Evolutionary conservation across 2,329 filamentous ascomycete species (phyloP), one percentile per base, ranked within the genome.

Genomic region (Leptographium lundbergii): DNA sequence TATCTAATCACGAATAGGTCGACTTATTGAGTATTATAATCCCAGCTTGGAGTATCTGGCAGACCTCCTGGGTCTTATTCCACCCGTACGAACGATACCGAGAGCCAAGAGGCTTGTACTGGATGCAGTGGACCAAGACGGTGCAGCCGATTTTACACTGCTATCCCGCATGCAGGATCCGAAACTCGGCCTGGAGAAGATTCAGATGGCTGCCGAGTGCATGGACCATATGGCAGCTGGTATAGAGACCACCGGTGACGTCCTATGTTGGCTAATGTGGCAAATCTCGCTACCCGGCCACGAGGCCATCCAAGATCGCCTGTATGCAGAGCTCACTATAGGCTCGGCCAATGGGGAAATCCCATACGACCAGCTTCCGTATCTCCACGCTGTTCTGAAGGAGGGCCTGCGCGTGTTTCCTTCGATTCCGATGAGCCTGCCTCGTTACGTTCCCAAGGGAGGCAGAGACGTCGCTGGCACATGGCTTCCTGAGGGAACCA

Each of bases 171-270:
- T 87, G 62, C 70, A 79, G 66, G 70, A 81, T 29, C 53, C 58
- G 1, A 56, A 59, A 36, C 39, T 57, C 66, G 69, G 73, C 4
- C 72, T 85, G 48, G 73, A 78, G 36, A 69, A 73, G 4, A 70
- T 80, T 5, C 77, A 84, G 63, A 78, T 82, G 64, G 84, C 84
- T 0, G 84, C 85, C 24, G 85, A 88, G 68, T 86, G 82, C 65
- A 78, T 86, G 61, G 85, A 88, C 64, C 85, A 88, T 68, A 82
- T 88, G 81, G 82, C 81, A 0, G 85, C 85, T 0, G 85, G 85
- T 0, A 87, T 88, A 61, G 85, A 88, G 64, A 88, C 85, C 0
- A 88, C 85, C 0, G 84, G 85, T n/a, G 85, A 88, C 64, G 82
- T 77, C 0, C 72, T 88, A 0, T 87, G 84, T 65, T 88, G 88